These are phyloP conservation scores for Diphasiastrum complanatum DNA, from an alignment of 83 land plant species.

Conservation along the genomic window DNA sequence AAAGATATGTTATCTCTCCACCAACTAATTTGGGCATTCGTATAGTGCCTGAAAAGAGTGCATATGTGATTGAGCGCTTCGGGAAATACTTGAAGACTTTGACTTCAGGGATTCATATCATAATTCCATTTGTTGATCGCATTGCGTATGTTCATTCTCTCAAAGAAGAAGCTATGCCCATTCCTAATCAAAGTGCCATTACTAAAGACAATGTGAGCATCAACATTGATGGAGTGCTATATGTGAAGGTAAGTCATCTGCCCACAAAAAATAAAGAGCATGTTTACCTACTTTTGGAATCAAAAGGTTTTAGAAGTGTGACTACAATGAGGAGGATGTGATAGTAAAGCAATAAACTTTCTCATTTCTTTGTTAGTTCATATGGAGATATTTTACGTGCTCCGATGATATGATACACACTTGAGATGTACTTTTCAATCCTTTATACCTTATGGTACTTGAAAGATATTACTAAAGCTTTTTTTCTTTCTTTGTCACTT, in stretches of 20 bases:
- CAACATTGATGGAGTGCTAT: conserved; percentile 77
- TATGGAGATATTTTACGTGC: no score
- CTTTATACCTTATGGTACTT: no score
- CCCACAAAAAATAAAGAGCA: background rate
- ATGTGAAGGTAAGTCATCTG: conserved; percentile 51
- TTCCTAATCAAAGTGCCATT: conserved; percentile 87
- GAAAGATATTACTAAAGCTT: no score
- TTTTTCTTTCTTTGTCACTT: no score
- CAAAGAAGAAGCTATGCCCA: conserved; percentile 91
- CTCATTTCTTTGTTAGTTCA: no score
- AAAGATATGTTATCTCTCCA: conserved; percentile 42
- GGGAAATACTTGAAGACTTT: conserved; percentile 78
- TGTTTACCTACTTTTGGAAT: background rate
- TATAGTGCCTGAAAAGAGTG: conserved; percentile 88
- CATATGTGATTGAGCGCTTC: conserved; percentile 81
- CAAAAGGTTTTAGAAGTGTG: no score
- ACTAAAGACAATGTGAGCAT: conserved; percentile 96
- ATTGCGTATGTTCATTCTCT: conserved; percentile 94
- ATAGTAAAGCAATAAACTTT: background rate
- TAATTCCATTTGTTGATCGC: conserved; percentile 81
- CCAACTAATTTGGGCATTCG: conserved; percentile 89
- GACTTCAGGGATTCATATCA: conserved; percentile 66
- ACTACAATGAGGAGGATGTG: no score
- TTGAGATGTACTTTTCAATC: no score
- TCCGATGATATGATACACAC: no score